Base-by-base conservation (phyloP, 495 filamentous ascomycete species). In the Tuber aestivum region DNA sequence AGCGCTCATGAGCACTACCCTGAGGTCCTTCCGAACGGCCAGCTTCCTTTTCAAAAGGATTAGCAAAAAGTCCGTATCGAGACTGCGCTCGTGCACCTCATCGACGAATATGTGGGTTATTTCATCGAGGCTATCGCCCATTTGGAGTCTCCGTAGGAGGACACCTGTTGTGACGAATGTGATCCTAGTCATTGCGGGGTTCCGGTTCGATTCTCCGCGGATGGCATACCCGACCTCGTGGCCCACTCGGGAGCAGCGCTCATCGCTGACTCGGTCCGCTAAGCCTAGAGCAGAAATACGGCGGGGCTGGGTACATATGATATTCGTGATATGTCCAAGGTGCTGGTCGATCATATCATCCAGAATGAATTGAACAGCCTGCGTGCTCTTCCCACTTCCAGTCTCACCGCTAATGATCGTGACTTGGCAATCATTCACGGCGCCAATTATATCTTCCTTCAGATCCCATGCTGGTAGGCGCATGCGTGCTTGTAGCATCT, bases 91-190 rank as follows among this genome's bases (percentile, higher is more conserved):
- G 84, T 99, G 95, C 35, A 99, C 96, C 84, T 99, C 95, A 81
- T 99, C 95, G 12, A 99, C 93, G 32, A 98, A 92, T 32, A 99
- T 90, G 85, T 99, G 96, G 74, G 92, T 97, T 71, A 98, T 91
- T 84, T 97, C 93, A 16, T 92, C 91, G 20, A 99, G 83, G 75
- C 92, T 92, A 70, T 89, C 89, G 21, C 93, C 89, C 78, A 77
- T 95, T 83, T 99, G 95, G 56, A 99, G 86, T 10, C 93, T 89
- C 73, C 96, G 86, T 23, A 99, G 88, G 56, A 99, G 86, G n/a
- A 99, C 95, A 88, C 95, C 95, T 40, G 95, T 98, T 0, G 95
- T 99, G 61, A 97, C 92, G 82, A 99, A 99, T 0, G 92, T 95
- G 77, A 97, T 94, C 84, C 92, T 96, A 0, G 95, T 99, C 2